Percentiles rank a stretch among this genome's conserved stretches.
phyloP scores from a whole-genome alignment of 345 rosid genomes.

The Ailanthus altissimus region DNA sequence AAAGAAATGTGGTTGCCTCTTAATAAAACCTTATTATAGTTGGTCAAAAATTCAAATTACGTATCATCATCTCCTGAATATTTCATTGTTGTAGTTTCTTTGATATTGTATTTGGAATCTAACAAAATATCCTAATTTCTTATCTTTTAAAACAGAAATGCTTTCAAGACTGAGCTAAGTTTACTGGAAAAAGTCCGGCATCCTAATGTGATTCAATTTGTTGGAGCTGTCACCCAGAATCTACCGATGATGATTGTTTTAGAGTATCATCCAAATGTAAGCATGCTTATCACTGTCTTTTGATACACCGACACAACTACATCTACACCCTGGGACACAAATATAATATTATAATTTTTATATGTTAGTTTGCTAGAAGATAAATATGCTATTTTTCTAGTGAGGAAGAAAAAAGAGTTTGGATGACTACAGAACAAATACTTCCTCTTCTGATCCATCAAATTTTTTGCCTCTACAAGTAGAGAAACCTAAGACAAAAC shows the following conservation, averaged over 20 bases:
- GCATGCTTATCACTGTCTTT: conserved; percentile 24
- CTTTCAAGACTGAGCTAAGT: conserved; percentile 82
- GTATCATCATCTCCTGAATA: not conserved
- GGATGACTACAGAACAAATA: not conserved
- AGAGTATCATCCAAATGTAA: conserved; percentile 85
- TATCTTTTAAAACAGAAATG: conserved; percentile 53
- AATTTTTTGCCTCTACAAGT: not conserved
- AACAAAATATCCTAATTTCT: conserved; percentile 6
- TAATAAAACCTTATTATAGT: not conserved
- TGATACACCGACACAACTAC: not conserved
- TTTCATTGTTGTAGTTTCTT: not conserved
- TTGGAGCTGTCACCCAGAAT: conserved; percentile 98
- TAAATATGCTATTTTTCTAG: not conserved
- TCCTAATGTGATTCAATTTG: conserved; percentile 97
- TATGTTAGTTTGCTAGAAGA: conserved; percentile 12
- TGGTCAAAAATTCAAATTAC: conserved; percentile 5
- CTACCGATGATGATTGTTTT: conserved; percentile 94
- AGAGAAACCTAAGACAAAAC: not conserved
- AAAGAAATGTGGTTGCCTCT: not conserved
- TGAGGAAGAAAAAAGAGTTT: not conserved
- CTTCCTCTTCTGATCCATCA: not conserved
- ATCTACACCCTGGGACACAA: not conserved
- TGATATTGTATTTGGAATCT: conserved; percentile 12
- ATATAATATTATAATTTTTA: not conserved
- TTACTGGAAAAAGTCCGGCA: conserved; percentile 85